phyloP scores from a whole-genome alignment of 1,284 basidiomycete genomes.

The Neolentinus lepideus region DNA sequence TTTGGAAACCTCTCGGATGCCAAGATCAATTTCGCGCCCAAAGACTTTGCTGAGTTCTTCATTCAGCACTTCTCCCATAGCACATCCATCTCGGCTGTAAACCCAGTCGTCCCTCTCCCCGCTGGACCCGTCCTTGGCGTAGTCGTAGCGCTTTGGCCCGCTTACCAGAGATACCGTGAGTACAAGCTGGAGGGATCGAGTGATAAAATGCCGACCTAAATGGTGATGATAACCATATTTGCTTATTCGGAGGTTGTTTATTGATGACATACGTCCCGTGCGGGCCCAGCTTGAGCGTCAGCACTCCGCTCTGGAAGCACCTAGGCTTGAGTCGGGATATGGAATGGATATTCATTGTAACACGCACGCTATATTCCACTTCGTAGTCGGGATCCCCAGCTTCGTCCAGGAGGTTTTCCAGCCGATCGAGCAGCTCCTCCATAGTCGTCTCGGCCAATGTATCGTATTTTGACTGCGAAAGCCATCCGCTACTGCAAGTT shows the following conservation, averaged over 20 bases:
- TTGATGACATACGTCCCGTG: slow-evolving; percentile 98
- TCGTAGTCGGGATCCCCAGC: slow-evolving; percentile 59
- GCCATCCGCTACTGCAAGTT: slow-evolving; percentile 17
- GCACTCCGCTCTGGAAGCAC: slow-evolving; percentile 70
- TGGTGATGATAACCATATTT: slow-evolving; percentile 97
- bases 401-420: slow-evolving; percentile 76
- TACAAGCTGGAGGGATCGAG: no score
- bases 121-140: slow-evolving; percentile 31
- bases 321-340: no score
- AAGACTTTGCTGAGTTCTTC: slow-evolving; percentile 46
- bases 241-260: slow-evolving; percentile 98
- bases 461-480: slow-evolving; percentile 50
- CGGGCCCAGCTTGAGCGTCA: slow-evolving; percentile 79
- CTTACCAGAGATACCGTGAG: slow-evolving; percentile 30
- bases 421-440: slow-evolving; percentile 71
- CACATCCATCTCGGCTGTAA: slow-evolving; percentile 64
- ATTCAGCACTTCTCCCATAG: slow-evolving; percentile 63
- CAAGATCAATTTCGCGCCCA: slow-evolving; percentile 22
- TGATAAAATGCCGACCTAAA: slow-evolving; percentile 64
- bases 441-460: slow-evolving; percentile 75
- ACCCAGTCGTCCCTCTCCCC: slow-evolving; percentile 53
- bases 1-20: slow-evolving; percentile 22
- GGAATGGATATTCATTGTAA: background rate
- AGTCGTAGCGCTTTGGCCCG: slow-evolving; percentile 88
- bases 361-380: slow-evolving; percentile 89